Evolutionary conservation across 2,329 filamentous ascomycete genomes (phyloP), one percentile per base, ranked within the genome.

Genomic region (Curvularia sp.): DNA sequence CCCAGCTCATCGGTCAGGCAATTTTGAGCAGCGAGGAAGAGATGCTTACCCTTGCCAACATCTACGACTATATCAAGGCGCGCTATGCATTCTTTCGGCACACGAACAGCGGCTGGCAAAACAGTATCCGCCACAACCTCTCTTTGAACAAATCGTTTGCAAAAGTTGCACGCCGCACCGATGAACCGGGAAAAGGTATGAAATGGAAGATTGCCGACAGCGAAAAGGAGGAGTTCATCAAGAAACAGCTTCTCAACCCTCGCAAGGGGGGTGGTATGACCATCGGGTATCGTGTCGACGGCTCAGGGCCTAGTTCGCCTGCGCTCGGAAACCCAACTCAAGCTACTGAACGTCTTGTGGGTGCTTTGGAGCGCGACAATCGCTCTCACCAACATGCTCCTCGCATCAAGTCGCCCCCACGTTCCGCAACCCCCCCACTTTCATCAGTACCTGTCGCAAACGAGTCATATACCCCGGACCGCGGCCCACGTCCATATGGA

Each of bases 101-200:
- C 76, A 92, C 85, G 30, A 87, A 93, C 54, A 88, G 87, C 58
- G 94, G 95, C 59, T 99, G 96, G 96, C 95, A 97, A 87, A 99
- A 99, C 76, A 97, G 93, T 0, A 99, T 99, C 66, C 89, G 95
- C 12, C 95, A 99, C 76, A 99, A 99, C 69, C 79, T 99, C 13
- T 98, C 95, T 1, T 80, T 99, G 41, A 98, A 96, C 77, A 97
- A 97, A 75, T 88, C 90, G 0, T 99, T 99, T 72, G 89, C 93
- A 68, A 99, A 99, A 77, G 90, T 97, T 8, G 91, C 95, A 3
- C 89, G 95, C 46, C 89, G 91, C 15, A 97, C 93, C 0, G 92
- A 98, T 68, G 95, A 99, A 75, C 95, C 95, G 21, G 95, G 95
- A 12, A 99, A 99, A 76, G 95, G 95, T 27, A 98, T 97, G 93